phyloP scores from a whole-genome alignment of 2,329 filamentous ascomycete genomes.

The Neofusicoccum kwambonambiense region DNA sequence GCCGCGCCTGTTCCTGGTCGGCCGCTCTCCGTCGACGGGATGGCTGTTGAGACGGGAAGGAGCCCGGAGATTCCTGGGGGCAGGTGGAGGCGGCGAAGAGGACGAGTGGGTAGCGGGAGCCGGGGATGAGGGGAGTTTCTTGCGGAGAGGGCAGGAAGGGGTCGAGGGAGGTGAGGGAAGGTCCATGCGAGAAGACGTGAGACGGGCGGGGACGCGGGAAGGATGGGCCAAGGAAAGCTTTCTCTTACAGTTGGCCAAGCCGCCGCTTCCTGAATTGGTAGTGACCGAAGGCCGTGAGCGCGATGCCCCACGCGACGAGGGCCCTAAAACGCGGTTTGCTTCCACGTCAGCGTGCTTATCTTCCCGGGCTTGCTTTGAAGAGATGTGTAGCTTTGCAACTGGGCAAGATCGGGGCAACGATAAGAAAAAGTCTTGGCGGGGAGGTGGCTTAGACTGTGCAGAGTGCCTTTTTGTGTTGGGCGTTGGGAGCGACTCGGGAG shows the following conservation, averaged over 20 bases:
- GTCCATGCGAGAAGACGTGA: background rate
- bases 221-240: background rate
- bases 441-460: background rate
- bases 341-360: background rate
- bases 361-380: background rate
- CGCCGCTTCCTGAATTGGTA: background rate
- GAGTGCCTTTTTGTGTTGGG: background rate
- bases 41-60: background rate
- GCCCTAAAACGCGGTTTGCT: background rate
- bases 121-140: background rate
- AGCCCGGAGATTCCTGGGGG: background rate
- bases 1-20: background rate
- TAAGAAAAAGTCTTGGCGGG: background rate
- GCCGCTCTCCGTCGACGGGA: background rate
- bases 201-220: background rate
- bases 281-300: background rate
- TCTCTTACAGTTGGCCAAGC: background rate
- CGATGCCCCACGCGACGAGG: background rate
- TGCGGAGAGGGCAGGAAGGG: background rate
- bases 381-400: background rate
- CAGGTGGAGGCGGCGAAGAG: background rate
- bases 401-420: background rate
- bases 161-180: background rate
- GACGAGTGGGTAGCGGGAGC: background rate
- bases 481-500: background rate